Base-by-base conservation (phyloP, 805 yeast species). In the Debaryomyces tyrocola region DNA sequence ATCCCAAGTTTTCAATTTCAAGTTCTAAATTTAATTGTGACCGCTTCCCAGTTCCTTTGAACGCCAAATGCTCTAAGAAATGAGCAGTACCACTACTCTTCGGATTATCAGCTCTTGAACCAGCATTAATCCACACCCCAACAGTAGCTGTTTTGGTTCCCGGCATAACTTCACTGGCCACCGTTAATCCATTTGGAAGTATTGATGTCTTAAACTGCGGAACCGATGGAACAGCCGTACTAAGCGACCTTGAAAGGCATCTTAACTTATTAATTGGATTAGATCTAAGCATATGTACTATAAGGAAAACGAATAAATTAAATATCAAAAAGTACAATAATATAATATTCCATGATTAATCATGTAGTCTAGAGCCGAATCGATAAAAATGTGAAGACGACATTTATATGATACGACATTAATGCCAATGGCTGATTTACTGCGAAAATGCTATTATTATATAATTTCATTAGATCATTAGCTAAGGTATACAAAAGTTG, bases 111-210 rank as follows among this genome's bases (percentile, higher is more conserved):
- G 98, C 98, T 51, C 99, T 78, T 3, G 97, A 91, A 2, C 99
- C 99, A 35, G 99, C 97, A 69, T 94, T 97, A 51, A 94, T 90
- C 92, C 97, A 95, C 45, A 94, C 92, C 2, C 98, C 99, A 11
- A 94, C 97, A 1, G 99, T 94, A 50, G 99, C 98, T 37, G 97
- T 90, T 56, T 85, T 78, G 6, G 95, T 84, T 51, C 87, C 84
- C 9, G 98, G 98, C 63, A 87, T 82, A 37, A 77, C 61, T 64
- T 94, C 98, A 39, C 95, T 80, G 45, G 98, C 99, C 34, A 92
- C 96, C 0, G 97, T 92, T 37, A 94, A 69, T 2, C 99, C 99
- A 63, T 94, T 94, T n/a, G 84, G 73, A 44, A 94, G 74, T 3
- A 85, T 81, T 1, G 97, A 81, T 8, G 90, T 87, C 61, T 77